Evolutionary conservation across 768 basidiomycete species (phyloP).

Genomic region (Tulasnella sp.): DNA sequence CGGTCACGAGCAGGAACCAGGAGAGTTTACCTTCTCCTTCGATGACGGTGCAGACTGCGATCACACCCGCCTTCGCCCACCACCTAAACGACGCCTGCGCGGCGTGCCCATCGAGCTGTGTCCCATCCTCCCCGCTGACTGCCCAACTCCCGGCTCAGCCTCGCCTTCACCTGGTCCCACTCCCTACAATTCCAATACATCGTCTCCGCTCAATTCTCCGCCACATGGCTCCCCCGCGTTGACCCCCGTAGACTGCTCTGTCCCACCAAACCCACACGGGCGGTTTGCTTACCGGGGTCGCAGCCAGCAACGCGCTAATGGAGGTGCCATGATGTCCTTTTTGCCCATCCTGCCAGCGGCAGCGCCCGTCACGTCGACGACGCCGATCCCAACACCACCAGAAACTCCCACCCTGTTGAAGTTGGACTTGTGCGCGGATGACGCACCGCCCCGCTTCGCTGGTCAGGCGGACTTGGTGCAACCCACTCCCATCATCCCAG

Average conservation of each 20-base stretch:
- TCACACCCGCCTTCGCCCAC: not conserved
- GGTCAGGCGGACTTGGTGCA: not conserved
- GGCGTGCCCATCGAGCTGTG: slow-evolving; percentile 32
- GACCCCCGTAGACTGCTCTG: slow-evolving; percentile 19
- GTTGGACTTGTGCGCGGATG: slow-evolving; percentile 20
- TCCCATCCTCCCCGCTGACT: slow-evolving; percentile 28
- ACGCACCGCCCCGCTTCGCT: not conserved
- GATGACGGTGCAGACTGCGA: slow-evolving; percentile 25
- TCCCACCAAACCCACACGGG: slow-evolving; percentile 10
- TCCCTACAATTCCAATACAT: slow-evolving; percentile 25
- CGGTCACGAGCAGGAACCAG: not conserved
- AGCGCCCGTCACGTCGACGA: not conserved
- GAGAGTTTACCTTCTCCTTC: slow-evolving; percentile 16
- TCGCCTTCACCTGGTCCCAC: slow-evolving; percentile 16
- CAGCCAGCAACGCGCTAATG: slow-evolving; percentile 17
- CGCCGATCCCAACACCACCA: slow-evolving; percentile 23
- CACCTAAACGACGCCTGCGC: slow-evolving; percentile 25
- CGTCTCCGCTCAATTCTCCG: slow-evolving; percentile 24
- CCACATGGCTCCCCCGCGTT: slow-evolving; percentile 32
- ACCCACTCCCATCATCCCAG: slow-evolving; percentile 3
- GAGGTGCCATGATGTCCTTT: slow-evolving; percentile 26
- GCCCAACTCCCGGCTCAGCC: not conserved
- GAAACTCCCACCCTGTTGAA: slow-evolving; percentile 27
- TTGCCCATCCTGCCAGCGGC: slow-evolving; percentile 22
- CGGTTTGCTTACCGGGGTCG: slow-evolving; percentile 9